Evolutionary conservation across 2,329 filamentous ascomycete species (phyloP).

Genomic region (Arachnopeziza araneosa): DNA sequence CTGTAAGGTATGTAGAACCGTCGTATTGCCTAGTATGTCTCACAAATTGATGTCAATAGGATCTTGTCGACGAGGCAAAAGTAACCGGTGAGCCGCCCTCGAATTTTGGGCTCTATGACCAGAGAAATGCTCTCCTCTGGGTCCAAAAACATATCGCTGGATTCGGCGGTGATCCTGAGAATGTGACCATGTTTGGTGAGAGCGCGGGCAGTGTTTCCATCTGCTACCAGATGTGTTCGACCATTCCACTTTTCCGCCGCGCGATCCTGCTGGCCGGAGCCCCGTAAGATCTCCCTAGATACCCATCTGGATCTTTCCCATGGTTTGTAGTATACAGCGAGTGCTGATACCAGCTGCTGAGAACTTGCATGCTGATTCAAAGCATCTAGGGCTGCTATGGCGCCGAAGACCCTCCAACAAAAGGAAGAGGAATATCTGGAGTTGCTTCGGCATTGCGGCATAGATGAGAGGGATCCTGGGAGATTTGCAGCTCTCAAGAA

Average conservation of each 20-base stretch:
- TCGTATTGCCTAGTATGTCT: not conserved
- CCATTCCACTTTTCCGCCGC: not conserved
- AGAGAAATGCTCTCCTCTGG: conserved; percentile 54
- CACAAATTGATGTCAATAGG: conserved; percentile 20
- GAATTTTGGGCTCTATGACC: conserved; percentile 61
- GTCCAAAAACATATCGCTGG: conserved; percentile 51
- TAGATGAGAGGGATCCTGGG: not conserved
- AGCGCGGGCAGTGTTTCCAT: conserved; percentile 42
- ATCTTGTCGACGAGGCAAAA: conserved; percentile 40
- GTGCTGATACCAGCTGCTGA: not conserved
- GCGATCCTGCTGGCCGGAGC: not conserved
- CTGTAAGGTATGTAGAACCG: conserved; percentile 24
- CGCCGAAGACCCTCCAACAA: not conserved
- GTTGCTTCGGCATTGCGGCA: not conserved
- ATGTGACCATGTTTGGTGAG: conserved; percentile 56
- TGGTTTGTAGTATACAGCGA: not conserved
- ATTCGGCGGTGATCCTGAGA: conserved; percentile 54
- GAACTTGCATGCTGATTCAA: not conserved
- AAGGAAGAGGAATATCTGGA: not conserved
- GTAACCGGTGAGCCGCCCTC: conserved; percentile 31
- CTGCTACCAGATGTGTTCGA: not conserved
- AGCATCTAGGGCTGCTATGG: not conserved
- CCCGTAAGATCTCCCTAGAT: not conserved
- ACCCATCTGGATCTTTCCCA: not conserved
- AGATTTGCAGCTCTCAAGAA: not conserved